Evolutionary conservation across 495 filamentous ascomycete species (phyloP), one percentile per base, ranked within the genome.

Genomic region (Penicillium malachiteum): DNA sequence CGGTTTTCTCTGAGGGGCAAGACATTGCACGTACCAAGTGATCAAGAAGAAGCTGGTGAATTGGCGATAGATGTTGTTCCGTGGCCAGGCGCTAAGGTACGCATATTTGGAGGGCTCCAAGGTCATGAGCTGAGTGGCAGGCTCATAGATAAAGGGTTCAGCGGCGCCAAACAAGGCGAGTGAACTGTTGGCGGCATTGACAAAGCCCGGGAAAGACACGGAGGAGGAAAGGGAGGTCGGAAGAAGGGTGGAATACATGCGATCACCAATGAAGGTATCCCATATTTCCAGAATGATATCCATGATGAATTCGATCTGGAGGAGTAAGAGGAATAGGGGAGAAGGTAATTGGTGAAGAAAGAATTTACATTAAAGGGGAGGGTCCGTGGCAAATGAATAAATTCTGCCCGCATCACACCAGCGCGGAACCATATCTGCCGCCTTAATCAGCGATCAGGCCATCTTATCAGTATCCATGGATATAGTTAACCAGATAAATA

Each of bases 241-340:
- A 35, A 91, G 79, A 8, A 86, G 48, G 8, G 71, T 70, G 44
- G 93, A 86, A 70, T 96, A 97, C 52, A 90, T 58, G 62, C 84
- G 82, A 76, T 97, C 93, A 73, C 86, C 87, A 58, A 93, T 62
- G 71, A 87, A 89, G 71, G 85, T 92, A 73, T 97, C 94, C 72
- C 81, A 83, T 60, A 92, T 50, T 71, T 96, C 90, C 57, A 97
- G 85, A 32, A 92, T 82, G 76, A 96, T 83, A 83, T 97, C 93
- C 93, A 97, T 97, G 58, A 41, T 44, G 35, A 14, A 55, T 35
- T 48, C 49, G 42, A 26, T 2, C 21, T 26, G 21, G 21, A 1
- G 21, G 21, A 49, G 44, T 31, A 51, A 52, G 37, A 16, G 43
- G 44, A 54, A 64, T 50, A 45, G 39, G 56, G 54, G 54, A n/a